Percentiles rank a stretch among this genome's conserved stretches.
Conservation (phyloP, 768 basidiomycete species). For the Roridomyces roridus region DNA sequence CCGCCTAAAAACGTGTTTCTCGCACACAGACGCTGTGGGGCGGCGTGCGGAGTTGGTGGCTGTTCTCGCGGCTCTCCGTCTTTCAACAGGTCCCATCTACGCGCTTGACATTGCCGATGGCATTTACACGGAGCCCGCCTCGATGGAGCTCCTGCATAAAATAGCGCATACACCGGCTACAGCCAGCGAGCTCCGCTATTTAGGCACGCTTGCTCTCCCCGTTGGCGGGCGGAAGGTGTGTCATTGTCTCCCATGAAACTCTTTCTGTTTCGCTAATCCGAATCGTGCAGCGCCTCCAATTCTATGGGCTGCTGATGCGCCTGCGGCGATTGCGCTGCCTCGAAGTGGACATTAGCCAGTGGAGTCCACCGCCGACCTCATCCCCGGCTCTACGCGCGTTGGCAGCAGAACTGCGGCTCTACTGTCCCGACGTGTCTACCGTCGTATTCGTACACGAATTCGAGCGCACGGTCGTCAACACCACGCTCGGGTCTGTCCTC, state of each 20-base stretch:
- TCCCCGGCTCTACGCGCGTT: slow-evolving; percentile 62
- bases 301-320: slow-evolving; percentile 65
- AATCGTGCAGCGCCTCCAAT: slow-evolving; percentile 56
- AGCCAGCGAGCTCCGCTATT: slow-evolving; percentile 53
- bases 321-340: slow-evolving; percentile 57
- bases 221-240: slow-evolving; percentile 60
- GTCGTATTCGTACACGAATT: slow-evolving; percentile 67
- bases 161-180: slow-evolving; percentile 43
- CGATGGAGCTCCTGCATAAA: slow-evolving; percentile 55
- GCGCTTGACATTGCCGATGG: slow-evolving; percentile 71
- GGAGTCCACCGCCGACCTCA: slow-evolving; percentile 63
- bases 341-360: slow-evolving; percentile 70
- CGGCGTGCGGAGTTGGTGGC: slow-evolving; percentile 59
- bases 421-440: slow-evolving; percentile 55
- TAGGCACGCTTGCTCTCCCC: slow-evolving; percentile 71
- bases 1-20: slow-evolving; percentile 74
- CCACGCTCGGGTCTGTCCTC: slow-evolving; percentile 31
- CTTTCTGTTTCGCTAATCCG: slow-evolving; percentile 7
- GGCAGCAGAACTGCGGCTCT: slow-evolving; percentile 64
- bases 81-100: slow-evolving; percentile 49
- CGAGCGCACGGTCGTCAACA: slow-evolving; percentile 57
- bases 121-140: slow-evolving; percentile 58
- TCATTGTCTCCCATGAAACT: no score
- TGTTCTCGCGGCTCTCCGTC: slow-evolving; percentile 53
- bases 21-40: slow-evolving; percentile 50